Conservation (phyloP, 495 filamentous ascomycete species). For the Penicillium taxi region DNA sequence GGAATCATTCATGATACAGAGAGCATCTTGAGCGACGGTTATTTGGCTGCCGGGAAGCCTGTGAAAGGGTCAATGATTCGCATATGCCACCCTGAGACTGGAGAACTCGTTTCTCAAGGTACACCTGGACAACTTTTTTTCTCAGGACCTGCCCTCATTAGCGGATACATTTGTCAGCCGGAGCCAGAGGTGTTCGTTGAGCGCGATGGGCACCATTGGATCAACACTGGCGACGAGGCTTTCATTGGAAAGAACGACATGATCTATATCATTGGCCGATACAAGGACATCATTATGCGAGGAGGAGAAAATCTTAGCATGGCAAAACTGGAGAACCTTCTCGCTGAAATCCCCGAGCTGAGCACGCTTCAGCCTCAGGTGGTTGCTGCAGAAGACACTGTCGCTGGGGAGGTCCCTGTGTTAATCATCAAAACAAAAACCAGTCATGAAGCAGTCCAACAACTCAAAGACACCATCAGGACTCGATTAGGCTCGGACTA, state of each 20-base stretch:
- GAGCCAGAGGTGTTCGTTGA: constrained; percentile 25
- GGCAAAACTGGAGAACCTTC: constrained; percentile 27
- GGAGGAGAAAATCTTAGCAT: constrained; percentile 42
- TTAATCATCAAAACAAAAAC: constrained; percentile 4
- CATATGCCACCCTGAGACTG: constrained; percentile 11
- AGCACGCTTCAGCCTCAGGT: constrained; percentile 13
- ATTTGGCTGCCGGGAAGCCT: constrained; percentile 20
- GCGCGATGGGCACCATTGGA: constrained; percentile 28
- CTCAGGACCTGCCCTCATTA: constrained; percentile 21
- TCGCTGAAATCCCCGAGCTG: constrained; percentile 19
- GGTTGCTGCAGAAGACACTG: constrained; percentile 6
- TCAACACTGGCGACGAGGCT: constrained; percentile 39
- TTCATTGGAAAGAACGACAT: constrained; percentile 28
- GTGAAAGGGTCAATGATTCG: constrained; percentile 25
- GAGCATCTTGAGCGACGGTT: constrained; percentile 10
- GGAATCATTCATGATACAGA: constrained; percentile 5
- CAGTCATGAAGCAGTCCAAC: constrained; percentile 3
- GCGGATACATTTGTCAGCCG: constrained; percentile 20
- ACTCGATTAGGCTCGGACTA: constrained; percentile 24
- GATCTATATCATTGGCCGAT: constrained; percentile 34
- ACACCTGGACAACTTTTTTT: constrained; percentile 35
- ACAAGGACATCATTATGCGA: constrained; percentile 44
- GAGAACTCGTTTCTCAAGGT: constrained; percentile 8
- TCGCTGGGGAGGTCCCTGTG: constrained; percentile 21
- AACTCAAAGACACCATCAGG: constrained; percentile 18